These are phyloP conservation scores for Solanum sitiens DNA, from an alignment of 257 asterid species.

Conservation along the genomic window DNA sequence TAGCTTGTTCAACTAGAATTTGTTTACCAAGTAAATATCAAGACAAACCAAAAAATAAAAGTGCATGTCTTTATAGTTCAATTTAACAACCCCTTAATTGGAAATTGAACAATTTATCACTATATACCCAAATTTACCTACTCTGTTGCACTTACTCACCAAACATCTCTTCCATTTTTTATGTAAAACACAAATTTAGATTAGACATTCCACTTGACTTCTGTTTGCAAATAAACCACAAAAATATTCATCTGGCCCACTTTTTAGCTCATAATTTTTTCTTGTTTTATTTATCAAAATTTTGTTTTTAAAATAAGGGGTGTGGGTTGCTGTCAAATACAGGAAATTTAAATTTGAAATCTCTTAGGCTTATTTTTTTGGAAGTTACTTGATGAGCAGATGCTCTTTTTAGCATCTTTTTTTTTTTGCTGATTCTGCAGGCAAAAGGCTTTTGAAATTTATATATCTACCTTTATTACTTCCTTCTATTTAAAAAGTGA, in stretches of 20 bases:
- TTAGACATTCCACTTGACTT: not conserved
- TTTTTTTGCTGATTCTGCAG: conserved; percentile 12
- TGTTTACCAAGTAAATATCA: no score
- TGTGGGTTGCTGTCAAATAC: not conserved
- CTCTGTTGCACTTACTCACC: not conserved
- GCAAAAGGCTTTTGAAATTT: not conserved
- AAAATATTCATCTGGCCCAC: not conserved
- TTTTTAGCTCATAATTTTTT: not conserved
- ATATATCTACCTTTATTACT: not conserved
- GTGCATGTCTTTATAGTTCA: not conserved
- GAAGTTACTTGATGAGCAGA: conserved; percentile 8
- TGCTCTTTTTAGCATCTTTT: conserved; percentile 15
- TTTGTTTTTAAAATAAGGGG: not conserved
- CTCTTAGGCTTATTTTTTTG: conserved; percentile 8
- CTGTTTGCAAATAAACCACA: not conserved
- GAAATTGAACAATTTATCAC: not conserved
- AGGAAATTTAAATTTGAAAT: conserved; percentile 28
- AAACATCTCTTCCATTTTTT: not conserved
- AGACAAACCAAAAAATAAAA: no score
- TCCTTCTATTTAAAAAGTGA: not conserved
- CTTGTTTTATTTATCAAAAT: not conserved
- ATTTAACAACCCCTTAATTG: not conserved
- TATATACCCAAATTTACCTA: not conserved
- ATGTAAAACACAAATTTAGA: not conserved
- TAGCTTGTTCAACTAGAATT: not conserved